phyloP scores from a whole-genome alignment of 2,329 filamentous ascomycete species.

The Fusarium sp. region DNA sequence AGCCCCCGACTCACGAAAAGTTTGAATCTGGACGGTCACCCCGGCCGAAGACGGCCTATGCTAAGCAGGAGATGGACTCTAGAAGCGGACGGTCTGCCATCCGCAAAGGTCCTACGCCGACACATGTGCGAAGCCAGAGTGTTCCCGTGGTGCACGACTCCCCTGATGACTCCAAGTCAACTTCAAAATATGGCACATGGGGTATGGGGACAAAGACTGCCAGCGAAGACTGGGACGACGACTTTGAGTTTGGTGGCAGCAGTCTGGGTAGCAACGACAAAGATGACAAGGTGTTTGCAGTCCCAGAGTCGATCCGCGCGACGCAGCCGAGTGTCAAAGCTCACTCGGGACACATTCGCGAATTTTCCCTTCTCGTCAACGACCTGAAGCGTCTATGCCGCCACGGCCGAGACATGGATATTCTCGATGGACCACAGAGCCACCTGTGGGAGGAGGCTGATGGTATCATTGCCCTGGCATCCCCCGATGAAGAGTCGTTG shows the following conservation, averaged over 20 bases:
- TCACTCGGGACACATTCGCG: slow-evolving; percentile 85
- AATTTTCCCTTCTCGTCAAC: slow-evolving; percentile 84
- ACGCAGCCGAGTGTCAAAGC: slow-evolving; percentile 85
- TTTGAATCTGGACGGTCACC: slow-evolving; percentile 68
- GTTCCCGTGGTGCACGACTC: slow-evolving; percentile 78
- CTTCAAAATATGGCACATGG: slow-evolving; percentile 83
- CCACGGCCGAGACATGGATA: slow-evolving; percentile 75
- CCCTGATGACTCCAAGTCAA: slow-evolving; percentile 67
- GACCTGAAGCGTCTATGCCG: slow-evolving; percentile 83
- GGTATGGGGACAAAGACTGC: slow-evolving; percentile 82
- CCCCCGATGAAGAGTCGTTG: slow-evolving; percentile 70
- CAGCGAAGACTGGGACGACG: slow-evolving; percentile 91
- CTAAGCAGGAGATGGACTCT: slow-evolving; percentile 78
- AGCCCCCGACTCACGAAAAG: slow-evolving; percentile 73
- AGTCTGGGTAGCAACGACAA: slow-evolving; percentile 54
- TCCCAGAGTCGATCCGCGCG: slow-evolving; percentile 83
- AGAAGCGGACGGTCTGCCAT: slow-evolving; percentile 76
- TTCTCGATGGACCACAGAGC: slow-evolving; percentile 70
- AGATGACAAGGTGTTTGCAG: slow-evolving; percentile 51
- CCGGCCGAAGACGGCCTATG: slow-evolving; percentile 80
- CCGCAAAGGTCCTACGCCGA: slow-evolving; percentile 75
- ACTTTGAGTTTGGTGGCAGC: slow-evolving; percentile 79
- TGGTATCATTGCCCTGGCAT: slow-evolving; percentile 87
- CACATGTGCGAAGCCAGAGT: slow-evolving; percentile 84
- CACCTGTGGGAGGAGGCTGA: slow-evolving; percentile 84